These are phyloP conservation scores for Mortierella sp. DNA, from an alignment of 371 early-diverging fungal genomes.

Conservation along the genomic window DNA sequence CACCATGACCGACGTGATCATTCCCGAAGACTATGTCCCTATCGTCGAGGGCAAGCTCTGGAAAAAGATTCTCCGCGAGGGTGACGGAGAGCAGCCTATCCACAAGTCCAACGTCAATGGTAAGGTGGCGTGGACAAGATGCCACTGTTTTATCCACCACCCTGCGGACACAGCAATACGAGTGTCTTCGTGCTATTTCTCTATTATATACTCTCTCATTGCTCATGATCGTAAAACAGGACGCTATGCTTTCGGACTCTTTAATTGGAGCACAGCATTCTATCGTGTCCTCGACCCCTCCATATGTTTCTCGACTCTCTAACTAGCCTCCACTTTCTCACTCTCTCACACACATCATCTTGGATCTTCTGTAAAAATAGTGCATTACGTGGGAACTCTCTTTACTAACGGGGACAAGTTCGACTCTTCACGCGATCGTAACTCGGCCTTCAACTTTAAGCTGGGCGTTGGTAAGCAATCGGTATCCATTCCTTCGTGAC, in stretches of 20 bases:
- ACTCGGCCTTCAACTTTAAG: conserved; percentile 78
- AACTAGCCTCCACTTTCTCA: too few relatives aligned
- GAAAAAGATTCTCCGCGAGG: conserved; percentile 54
- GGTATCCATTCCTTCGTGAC: too few relatives aligned
- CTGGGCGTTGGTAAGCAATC: conserved; percentile 63
- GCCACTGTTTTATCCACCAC: too few relatives aligned
- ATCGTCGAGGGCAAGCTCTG: conserved; percentile 51
- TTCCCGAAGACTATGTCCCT: conserved; percentile 49
- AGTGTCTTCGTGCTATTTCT: too few relatives aligned
- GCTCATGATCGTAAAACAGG: too few relatives aligned
- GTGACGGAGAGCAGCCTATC: conserved; percentile 43
- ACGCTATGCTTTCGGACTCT: neutral
- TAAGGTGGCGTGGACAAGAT: conserved; percentile 1
- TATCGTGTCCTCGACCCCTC: too few relatives aligned
- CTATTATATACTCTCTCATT: too few relatives aligned
- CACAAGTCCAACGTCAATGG: conserved; percentile 41
- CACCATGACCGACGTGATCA: conserved; percentile 49
- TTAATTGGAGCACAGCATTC: neutral
- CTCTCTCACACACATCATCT: too few relatives aligned
- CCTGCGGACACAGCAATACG: too few relatives aligned
- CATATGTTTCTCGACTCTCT: too few relatives aligned
- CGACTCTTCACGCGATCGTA: conserved; percentile 80
- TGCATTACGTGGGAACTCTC: conserved; percentile 87
- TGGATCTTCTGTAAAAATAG: conserved; percentile 18
- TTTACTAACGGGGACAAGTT: conserved; percentile 81